These are phyloP conservation scores for Magnusiomyces sp. DNA, from an alignment of 1,139 yeast genomes.

Conservation along the genomic window DNA sequence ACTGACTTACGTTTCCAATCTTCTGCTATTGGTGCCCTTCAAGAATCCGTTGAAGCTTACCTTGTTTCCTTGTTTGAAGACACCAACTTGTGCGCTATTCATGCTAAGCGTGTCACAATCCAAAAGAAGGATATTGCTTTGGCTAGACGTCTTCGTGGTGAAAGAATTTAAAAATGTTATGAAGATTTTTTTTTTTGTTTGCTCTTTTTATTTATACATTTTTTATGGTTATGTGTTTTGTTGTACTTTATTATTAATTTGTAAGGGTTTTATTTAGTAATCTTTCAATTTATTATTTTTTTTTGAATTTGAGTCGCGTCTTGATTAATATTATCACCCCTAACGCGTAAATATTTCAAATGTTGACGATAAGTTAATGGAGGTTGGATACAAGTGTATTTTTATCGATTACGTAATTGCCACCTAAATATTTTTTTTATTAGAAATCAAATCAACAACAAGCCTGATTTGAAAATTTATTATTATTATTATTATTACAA, in stretches of 20 bases:
- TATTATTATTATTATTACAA: too few species aligned
- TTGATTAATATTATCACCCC: too few species aligned
- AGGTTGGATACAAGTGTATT: too few species aligned
- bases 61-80: constrained; percentile 85
- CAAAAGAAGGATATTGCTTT: constrained; percentile 99
- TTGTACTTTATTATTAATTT: background rate
- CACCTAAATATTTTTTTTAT: too few species aligned
- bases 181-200: background rate
- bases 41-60: constrained; percentile 98
- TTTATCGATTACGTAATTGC: too few species aligned
- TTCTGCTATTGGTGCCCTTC: constrained; percentile 97
- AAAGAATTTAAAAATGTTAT: constrained; percentile 20
- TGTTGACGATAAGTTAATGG: too few species aligned
- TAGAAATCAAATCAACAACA: too few species aligned
- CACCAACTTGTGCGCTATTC: constrained; percentile 97
- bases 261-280: background rate
- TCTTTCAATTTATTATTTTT: background rate
- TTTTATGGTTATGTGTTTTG: background rate
- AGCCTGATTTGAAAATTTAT: too few species aligned
- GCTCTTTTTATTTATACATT: background rate
- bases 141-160: constrained; percentile 99
- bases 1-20: constrained; percentile 98
- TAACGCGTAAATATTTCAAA: too few species aligned
- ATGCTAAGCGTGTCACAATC: constrained; percentile 98
- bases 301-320: background rate